These are phyloP conservation scores for Plasmopara muralis DNA, from an alignment of 352 stramenopile species.

Conservation along the genomic window DNA sequence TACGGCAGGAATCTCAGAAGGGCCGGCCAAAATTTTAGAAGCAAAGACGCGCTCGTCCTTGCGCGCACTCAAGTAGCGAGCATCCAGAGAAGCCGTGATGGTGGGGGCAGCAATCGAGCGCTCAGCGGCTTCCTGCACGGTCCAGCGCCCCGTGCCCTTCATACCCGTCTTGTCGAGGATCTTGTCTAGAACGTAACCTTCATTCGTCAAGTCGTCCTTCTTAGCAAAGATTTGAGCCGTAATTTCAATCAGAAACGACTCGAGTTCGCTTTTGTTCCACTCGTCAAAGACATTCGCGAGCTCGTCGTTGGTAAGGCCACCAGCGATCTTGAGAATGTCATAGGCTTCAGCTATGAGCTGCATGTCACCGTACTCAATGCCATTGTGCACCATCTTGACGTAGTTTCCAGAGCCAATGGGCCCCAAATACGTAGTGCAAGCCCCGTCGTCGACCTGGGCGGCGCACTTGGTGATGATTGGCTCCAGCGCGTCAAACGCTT, in stretches of 20 bases:
- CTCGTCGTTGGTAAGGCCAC: slow-evolving; percentile 88
- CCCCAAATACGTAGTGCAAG: slow-evolving; percentile 97
- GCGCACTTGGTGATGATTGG: slow-evolving; percentile 97
- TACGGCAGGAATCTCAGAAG: slow-evolving; percentile 86
- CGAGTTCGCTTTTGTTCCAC: slow-evolving; percentile 96
- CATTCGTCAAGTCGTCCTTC: slow-evolving; percentile 91
- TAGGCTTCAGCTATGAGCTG: slow-evolving; percentile 99
- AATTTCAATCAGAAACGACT: slow-evolving; percentile 99
- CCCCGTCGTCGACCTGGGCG: slow-evolving; percentile 90
- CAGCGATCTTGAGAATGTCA: slow-evolving; percentile 93
- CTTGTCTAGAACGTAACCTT: slow-evolving; percentile 90
- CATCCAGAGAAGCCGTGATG: slow-evolving; percentile 96
- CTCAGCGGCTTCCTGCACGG: slow-evolving; percentile 93
- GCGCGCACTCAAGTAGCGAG: slow-evolving; percentile 92
- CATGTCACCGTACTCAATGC: slow-evolving; percentile 99
- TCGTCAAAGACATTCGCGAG: slow-evolving; percentile 91
- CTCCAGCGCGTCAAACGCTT: slow-evolving; percentile 95
- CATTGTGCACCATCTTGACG: slow-evolving; percentile 99
- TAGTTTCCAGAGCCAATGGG: slow-evolving; percentile 97
- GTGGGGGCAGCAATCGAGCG: slow-evolving; percentile 93
- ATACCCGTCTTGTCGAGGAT: slow-evolving; percentile 99
- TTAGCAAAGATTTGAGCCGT: slow-evolving; percentile 96
- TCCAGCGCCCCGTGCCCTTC: slow-evolving; percentile 98
- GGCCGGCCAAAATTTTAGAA: slow-evolving; percentile 90
- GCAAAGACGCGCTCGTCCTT: slow-evolving; percentile 95